These are phyloP conservation scores for Trichoderma koningii DNA, from an alignment of 2,329 filamentous ascomycete genomes.

Conservation along the genomic window DNA sequence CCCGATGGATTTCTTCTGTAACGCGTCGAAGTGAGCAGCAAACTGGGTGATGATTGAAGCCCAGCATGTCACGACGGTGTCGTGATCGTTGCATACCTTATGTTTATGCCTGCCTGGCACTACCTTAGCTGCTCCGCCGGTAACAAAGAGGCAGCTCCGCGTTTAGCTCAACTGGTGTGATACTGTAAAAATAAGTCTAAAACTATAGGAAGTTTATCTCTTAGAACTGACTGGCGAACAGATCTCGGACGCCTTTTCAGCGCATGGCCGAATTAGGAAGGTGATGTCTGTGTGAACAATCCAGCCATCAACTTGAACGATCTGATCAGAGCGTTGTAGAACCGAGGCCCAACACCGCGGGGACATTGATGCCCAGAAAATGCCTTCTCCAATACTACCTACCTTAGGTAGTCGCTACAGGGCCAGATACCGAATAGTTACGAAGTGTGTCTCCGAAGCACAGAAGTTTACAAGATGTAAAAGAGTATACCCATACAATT, in stretches of 20 bases:
- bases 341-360: background rate
- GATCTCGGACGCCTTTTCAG: background rate
- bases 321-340: background rate
- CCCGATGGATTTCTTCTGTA: background rate
- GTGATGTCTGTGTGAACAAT: background rate
- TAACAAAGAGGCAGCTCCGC: background rate
- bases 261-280: background rate
- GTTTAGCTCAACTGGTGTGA: constrained; percentile 1
- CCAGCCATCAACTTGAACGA: background rate
- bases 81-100: constrained; percentile 1
- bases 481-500: background rate
- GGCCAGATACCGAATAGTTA: no score
- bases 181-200: background rate
- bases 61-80: background rate
- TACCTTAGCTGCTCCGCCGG: background rate
- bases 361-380: no score
- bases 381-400: no score
- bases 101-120: background rate
- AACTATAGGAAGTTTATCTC: constrained; percentile 2
- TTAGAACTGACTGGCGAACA: background rate
- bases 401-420: no score
- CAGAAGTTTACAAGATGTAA: no score
- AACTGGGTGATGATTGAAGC: background rate
- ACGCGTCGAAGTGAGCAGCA: background rate
- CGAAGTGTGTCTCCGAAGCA: no score